Evolutionary conservation across 176 grass and related monocot species (phyloP).

Genomic region (Neostapfia colusana): DNA sequence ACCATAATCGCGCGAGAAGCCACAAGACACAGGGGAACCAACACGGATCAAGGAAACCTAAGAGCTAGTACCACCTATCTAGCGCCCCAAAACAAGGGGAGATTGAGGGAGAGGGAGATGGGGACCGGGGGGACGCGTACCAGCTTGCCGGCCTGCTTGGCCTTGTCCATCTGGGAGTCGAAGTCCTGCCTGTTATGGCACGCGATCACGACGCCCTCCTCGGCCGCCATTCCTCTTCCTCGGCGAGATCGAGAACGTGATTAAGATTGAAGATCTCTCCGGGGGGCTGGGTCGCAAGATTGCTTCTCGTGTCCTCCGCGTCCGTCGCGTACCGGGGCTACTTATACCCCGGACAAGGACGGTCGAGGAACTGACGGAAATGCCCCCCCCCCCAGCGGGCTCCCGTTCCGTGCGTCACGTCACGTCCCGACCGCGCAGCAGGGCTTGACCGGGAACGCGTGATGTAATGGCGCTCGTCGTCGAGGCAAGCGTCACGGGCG

Average conservation of each 20-base stretch:
- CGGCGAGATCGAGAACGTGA: not conserved
- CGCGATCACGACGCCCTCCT: slow-evolving; percentile 59
- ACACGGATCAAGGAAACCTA: not conserved
- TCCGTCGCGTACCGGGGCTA: accelerated
- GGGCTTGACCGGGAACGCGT: not conserved
- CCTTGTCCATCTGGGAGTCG: slow-evolving; percentile 40
- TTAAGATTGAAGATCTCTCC: not conserved
- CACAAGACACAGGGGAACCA: not conserved
- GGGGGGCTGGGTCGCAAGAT: not conserved
- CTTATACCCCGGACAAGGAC: not conserved
- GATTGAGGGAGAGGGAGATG: not conserved
- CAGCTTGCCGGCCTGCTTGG: slow-evolving; percentile 53
- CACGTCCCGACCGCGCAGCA: no score
- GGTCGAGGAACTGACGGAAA: not conserved
- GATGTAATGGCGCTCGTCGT: not conserved
- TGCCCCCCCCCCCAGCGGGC: not conserved
- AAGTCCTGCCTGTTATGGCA: slow-evolving; percentile 64
- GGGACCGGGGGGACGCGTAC: slow-evolving; percentile 5
- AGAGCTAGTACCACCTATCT: not conserved
- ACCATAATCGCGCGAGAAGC: not conserved
- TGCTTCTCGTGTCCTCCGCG: not conserved
- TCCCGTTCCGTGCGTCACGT: not conserved
- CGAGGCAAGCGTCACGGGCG: not conserved
- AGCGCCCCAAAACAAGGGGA: not conserved
- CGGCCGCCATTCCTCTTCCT: slow-evolving; percentile 53